Conservation (phyloP, 2,329 filamentous ascomycete species). For the Periconia sp. region DNA sequence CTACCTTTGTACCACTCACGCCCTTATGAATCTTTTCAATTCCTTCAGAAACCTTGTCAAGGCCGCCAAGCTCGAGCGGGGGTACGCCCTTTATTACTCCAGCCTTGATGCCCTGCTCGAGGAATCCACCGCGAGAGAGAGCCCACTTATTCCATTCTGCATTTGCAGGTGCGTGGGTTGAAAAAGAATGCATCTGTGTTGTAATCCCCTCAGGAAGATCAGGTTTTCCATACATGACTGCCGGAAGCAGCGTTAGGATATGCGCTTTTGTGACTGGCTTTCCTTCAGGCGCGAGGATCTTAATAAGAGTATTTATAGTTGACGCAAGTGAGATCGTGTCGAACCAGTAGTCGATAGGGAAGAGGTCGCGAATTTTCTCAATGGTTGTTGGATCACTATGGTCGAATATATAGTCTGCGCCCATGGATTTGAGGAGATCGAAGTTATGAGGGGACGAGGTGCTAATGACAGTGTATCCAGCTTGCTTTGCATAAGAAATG, state of each 20-base stretch:
- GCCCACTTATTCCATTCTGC: slow-evolving; percentile 22
- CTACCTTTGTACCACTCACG: slow-evolving; percentile 40
- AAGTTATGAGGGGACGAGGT: slow-evolving; percentile 28
- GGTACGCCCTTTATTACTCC: slow-evolving; percentile 27
- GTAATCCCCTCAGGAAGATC: slow-evolving; percentile 25
- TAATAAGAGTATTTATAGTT: slow-evolving; percentile 23
- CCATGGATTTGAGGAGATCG: slow-evolving; percentile 9
- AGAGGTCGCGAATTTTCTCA: slow-evolving; percentile 15
- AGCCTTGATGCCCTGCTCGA: slow-evolving; percentile 26
- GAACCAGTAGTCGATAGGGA: slow-evolving; percentile 46
- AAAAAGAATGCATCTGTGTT: slow-evolving; percentile 24
- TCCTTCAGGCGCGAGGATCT: slow-evolving; percentile 29
- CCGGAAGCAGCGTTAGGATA: slow-evolving; percentile 24
- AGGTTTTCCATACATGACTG: slow-evolving; percentile 19
- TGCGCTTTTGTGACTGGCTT: slow-evolving; percentile 24
- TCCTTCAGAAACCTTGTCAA: slow-evolving; percentile 26
- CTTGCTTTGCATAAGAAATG: slow-evolving; percentile 32
- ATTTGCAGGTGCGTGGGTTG: slow-evolving; percentile 24
- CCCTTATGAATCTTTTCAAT: slow-evolving; percentile 30
- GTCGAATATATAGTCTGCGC: slow-evolving; percentile 36
- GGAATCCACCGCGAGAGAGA: slow-evolving; percentile 25
- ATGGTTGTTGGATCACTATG: slow-evolving; percentile 48
- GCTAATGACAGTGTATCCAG: slow-evolving; percentile 28
- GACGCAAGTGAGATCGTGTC: slow-evolving; percentile 48
- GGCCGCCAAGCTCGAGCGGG: slow-evolving; percentile 27